Evolutionary conservation across 495 filamentous ascomycete species (phyloP).

Genomic region (Tuber indicum): DNA sequence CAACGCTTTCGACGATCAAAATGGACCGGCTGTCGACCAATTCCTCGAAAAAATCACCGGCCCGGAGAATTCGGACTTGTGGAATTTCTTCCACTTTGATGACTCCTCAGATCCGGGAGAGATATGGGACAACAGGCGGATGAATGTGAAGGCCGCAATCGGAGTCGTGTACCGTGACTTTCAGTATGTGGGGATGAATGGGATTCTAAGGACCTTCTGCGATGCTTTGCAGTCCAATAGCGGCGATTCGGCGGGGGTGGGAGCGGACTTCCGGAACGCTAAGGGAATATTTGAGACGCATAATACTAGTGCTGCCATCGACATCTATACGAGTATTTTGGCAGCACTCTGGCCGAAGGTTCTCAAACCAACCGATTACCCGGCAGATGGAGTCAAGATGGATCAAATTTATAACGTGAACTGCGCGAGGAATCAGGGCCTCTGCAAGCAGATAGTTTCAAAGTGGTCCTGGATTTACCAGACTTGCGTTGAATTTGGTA

Average conservation of each 20-base stretch:
- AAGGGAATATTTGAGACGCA: constrained; percentile 13
- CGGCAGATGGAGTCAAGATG: constrained; percentile 2
- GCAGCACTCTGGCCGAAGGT: constrained; percentile 10
- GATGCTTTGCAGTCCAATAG: constrained; percentile 12
- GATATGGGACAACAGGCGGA: constrained; percentile 19
- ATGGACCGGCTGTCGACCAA: constrained; percentile 12
- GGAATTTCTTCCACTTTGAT: constrained; percentile 28
- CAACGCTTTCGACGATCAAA: constrained; percentile 11
- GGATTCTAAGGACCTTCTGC: constrained; percentile 16
- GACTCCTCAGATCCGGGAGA: constrained; percentile 6
- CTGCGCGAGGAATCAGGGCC: background rate
- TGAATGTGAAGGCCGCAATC: constrained; percentile 16
- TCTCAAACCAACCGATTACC: constrained; percentile 6
- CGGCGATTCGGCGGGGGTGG: background rate
- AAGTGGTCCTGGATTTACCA: constrained; percentile 26
- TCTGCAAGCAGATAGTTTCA: constrained; percentile 4
- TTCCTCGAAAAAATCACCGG: constrained; percentile 15
- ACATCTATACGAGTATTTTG: constrained; percentile 8
- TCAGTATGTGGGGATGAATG: constrained; percentile 31
- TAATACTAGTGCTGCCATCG: constrained; percentile 4
- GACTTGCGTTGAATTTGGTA: background rate
- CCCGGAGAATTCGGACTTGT: constrained; percentile 3
- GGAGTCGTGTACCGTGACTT: constrained; percentile 20
- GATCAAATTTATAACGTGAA: background rate
- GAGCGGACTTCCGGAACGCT: background rate